Evolutionary conservation across 2,329 filamentous ascomycete species (phyloP), one percentile per base, ranked within the genome.

Genomic region (Harringtonia aguacate): DNA sequence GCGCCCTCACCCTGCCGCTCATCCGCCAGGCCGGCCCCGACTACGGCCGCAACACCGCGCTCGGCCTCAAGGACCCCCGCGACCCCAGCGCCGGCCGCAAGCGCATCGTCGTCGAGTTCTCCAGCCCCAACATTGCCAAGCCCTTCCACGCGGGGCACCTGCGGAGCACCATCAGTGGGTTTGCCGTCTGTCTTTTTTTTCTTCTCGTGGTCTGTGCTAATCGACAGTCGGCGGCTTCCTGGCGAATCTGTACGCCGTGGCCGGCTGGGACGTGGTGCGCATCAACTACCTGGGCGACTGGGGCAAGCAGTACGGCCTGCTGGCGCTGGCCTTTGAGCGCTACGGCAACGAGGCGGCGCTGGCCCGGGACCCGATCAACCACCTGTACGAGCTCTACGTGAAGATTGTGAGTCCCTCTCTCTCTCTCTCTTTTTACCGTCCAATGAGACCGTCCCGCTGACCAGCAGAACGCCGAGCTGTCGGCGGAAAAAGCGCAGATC

Each of bases 101-200:
- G 69, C 75, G 72, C 48, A 73, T 79, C 34, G 75, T 92, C 41
- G 75, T 92, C 54, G 86, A 92, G 57, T 92, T 90, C 62, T 87
- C 82, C 8, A 88, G 83, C 8, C 86, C 86, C 41, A 92, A 92
- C 60, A 88, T 92, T 47, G 86, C 86, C 37, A 90, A 90, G 64
- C 85, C 83, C 21, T 88, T 88, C 67, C 83, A 87, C 58, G 84
- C 83, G 33, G 82, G 83, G 13, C 84, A 89, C 61, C 67, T 88
- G 54, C 73, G 84, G 56, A 84, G 79, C 53, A 89, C 84, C 31
- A 87, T 88, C 57, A 87, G 45, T 47, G 17, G 24, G 38, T 47
- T 4, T 7, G 4, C 2, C 17, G 13, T 10, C 18, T 27, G 4
- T 34, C 18, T 12, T 20, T 29, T 15, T 28, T 17, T 38, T 28